Conservation (phyloP, 371 early-diverging fungal species). For the Rhizopus sp. region DNA sequence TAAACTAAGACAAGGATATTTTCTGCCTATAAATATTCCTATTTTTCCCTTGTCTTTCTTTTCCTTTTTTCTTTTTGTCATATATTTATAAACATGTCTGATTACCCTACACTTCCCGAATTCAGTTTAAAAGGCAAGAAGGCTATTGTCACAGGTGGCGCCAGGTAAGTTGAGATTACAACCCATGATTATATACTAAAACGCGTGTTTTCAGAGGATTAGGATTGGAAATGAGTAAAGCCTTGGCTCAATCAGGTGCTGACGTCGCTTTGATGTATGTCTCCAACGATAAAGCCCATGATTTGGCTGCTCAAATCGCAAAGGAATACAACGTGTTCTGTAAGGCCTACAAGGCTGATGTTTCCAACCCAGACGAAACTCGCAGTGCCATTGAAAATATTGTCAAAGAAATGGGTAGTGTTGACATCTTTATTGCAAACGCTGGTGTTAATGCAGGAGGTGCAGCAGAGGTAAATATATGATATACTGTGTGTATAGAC, state of each 20-base stretch:
- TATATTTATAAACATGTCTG: slow-evolving; percentile 5
- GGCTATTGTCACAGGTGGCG: slow-evolving; percentile 50
- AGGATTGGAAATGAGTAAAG: slow-evolving; percentile 48
- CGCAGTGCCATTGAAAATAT: slow-evolving; percentile 38
- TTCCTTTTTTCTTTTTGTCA: background rate
- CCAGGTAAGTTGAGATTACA: slow-evolving; percentile 30
- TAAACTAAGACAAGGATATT: too few species aligned
- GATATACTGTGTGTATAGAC: background rate
- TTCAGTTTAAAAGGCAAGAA: slow-evolving; percentile 48
- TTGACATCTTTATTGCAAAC: slow-evolving; percentile 53
- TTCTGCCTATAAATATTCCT: background rate
- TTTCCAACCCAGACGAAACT: slow-evolving; percentile 34
- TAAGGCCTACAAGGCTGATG: slow-evolving; percentile 47
- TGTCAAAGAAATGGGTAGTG: slow-evolving; percentile 41
- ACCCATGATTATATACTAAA: background rate
- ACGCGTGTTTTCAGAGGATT: slow-evolving; percentile 30
- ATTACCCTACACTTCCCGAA: slow-evolving; percentile 36
- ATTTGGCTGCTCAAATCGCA: slow-evolving; percentile 38
- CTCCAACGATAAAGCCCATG: slow-evolving; percentile 41
- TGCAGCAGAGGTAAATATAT: slow-evolving; percentile 32
- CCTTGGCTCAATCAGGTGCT: slow-evolving; percentile 50
- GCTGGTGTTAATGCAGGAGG: slow-evolving; percentile 46
- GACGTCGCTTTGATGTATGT: slow-evolving; percentile 53
- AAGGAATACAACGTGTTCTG: slow-evolving; percentile 38
- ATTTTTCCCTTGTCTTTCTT: background rate